Base-by-base conservation (phyloP, 768 basidiomycete species). In the Phylloporus sp. region DNA sequence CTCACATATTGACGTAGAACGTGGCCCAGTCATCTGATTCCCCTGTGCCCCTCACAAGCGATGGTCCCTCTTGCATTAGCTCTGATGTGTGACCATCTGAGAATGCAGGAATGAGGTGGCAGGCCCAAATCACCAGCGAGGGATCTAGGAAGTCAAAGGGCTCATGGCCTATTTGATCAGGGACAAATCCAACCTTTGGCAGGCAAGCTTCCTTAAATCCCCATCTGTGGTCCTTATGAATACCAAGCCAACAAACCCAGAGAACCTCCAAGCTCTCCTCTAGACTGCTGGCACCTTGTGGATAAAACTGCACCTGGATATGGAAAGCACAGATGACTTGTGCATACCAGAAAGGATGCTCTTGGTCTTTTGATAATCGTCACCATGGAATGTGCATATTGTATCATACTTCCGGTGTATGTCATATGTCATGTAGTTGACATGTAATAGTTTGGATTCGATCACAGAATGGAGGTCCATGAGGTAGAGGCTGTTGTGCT, bases 311-410 rank as follows among this genome's bases (percentile, higher is more conserved):
- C 2, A 58, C 35, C 15, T 11, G 7, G 16, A 57, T 28, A n/a
- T 61, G 58, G 23, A 54, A 64, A 3, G 59, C 53, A 4, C 36
- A 22, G 13, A 64, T 39, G 1, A 62, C 57, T 4, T 23, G 31
- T 2, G 65, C 60, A 45, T 67, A 67, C 55, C 62, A 64, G 48
- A 56, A 67, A 0, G 54, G 59, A 42, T 64, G 56, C 6, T 22
- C 31, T 5, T 35, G 26, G 10, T 59, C 59, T 2, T 47, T 32
- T 0, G 44, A 49, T 0, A 15, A 36, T 2, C 29, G 39, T 41
- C 45, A 2, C 43, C 27, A 0, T 16, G 16, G 3, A 13, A 11
- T 0, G 29, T 40, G 18, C 46, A 28, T 9, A 66, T 45, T 0
- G 12, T 39, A 23, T 62, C 58, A 6, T 53, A 26, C 15, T 49